Evolutionary conservation across 306 rosid genomes (phyloP).

Genomic region (Nissolia schottii): DNA sequence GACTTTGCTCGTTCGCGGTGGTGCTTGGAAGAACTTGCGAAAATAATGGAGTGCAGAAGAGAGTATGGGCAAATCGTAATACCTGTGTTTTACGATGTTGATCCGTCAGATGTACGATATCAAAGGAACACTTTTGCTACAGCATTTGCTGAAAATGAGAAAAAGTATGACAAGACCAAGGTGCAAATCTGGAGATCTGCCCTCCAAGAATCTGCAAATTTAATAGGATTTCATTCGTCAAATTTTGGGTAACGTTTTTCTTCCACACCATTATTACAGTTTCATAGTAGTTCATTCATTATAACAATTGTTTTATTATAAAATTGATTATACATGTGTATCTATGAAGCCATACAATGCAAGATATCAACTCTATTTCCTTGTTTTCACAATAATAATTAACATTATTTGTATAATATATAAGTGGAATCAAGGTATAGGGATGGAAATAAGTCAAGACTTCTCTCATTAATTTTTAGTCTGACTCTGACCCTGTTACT

Average conservation of each 20-base stretch:
- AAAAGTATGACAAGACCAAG: neutral
- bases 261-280: too few species aligned
- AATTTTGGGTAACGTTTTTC: neutral
- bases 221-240: slow-evolving; percentile 16
- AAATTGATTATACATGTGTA: too few species aligned
- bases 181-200: slow-evolving; percentile 20
- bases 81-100: slow-evolving; percentile 12
- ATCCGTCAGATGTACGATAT: slow-evolving; percentile 7
- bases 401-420: too few species aligned
- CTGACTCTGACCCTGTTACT: too few species aligned
- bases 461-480: too few species aligned
- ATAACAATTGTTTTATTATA: too few species aligned
- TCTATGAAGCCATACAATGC: too few species aligned
- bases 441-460: too few species aligned
- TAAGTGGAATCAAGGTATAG: too few species aligned
- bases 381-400: too few species aligned
- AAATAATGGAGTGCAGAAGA: neutral
- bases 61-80: neutral
- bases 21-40: slow-evolving; percentile 23
- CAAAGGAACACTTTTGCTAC: neutral
- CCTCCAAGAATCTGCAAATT: neutral
- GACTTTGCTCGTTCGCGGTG: slow-evolving; percentile 13
- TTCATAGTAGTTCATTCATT: too few species aligned
- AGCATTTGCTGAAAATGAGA: slow-evolving; percentile 13
- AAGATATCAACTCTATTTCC: too few species aligned